Evolutionary conservation across 495 filamentous ascomycete species (phyloP), one percentile per base, ranked within the genome.

Genomic region (Podospora pseudoanserina): DNA sequence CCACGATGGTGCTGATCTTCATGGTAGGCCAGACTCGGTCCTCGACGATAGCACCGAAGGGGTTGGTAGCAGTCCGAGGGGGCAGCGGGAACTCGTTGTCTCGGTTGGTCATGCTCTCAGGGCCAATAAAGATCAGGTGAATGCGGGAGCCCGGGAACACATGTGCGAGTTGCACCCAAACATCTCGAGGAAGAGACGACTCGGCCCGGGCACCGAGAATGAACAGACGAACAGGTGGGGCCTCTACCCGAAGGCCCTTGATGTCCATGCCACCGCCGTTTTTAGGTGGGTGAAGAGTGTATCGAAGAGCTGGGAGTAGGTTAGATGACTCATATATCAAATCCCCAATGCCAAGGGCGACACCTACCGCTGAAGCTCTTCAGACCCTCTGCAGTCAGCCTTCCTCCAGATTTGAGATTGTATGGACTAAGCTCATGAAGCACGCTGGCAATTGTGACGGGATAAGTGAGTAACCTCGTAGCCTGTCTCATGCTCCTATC

Each of bases 1-100:
- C 96, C 27, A 97, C 94, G 72, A 92, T 97, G 0, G 95, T 99
- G 73, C 87, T 92, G 70, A 99, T 96, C 82, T 98, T 98, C 88
- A 97, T 88, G 65, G 88, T 87, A 20, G 89, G 86, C 72, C 88
- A 89, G 2, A 98, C 84, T 19, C 94, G 85, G 76, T 93, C 93
- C 79, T 99, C 96, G 7, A 97, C 88, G 26, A 98, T 85, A 9
- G 91, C 92, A 15, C 96, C 96, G 72, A 93, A 99, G 0, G 96
- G 95, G 72, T 99, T 99, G 3, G 78, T 76, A 2, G 92, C 84
- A 0, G 90, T 95, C 56, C 93, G 88, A 62, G 90, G 87, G 4
- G 95, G 95, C 18, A 98, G 84, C 0, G 95, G 95, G 75, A 94
- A 95, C 75, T 99, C 95, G 54, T 86, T 83, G 69, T 97, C 90